Base-by-base conservation (phyloP, 2,329 filamentous ascomycete species). In the Sarocladium brachiariae region DNA sequence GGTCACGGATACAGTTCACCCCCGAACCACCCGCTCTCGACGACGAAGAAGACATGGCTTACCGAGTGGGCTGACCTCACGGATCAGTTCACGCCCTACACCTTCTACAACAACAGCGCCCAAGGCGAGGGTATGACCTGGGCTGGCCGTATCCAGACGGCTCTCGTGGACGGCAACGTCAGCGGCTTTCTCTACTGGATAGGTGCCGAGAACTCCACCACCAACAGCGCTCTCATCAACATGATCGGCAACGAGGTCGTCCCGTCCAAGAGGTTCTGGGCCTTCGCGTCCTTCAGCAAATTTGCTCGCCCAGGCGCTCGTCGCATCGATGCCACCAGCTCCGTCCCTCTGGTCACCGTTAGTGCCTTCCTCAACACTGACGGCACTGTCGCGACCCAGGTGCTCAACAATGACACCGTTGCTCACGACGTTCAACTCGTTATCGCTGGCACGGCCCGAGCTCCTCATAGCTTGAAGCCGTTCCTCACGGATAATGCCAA, bases 171-270 rank as follows among this genome's bases (percentile, higher is more conserved):
- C 18, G 35, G 16, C 35, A 39, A 39, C 16, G 35, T 39, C 35
- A 39, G 35, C 35, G 35, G 35, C 13, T 39, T 39, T 13, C 35
- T 39, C 11, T 39, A 39, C 35, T 39, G 35, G 35, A 39, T 39
- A 6, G 35, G 35, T 7, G 35, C 35, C 18, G 35, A 39, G 16
- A 39, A 39, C 35, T 39, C 35, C n/a, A 39, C 35, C n/a, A 39
- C 35, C n/a, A 39, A 39, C 35, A 39, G 35, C 35, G 35, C 35
- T 21, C 35, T 39, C 16, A 39, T 39, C 35, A 39, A 39, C 35
- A 39, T 39, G 35, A 21, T 19, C 18, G 35, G 35, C 13, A 13
- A 39, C 35, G 35, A 39, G 18, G 13, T 39, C 18, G 21, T 39
- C 35, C 35, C 35, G 16, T 39, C 35, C n/a, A 39, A 39, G 35